Conservation (phyloP, 2,329 filamentous ascomycete species). For the Harringtonia lauricola region DNA sequence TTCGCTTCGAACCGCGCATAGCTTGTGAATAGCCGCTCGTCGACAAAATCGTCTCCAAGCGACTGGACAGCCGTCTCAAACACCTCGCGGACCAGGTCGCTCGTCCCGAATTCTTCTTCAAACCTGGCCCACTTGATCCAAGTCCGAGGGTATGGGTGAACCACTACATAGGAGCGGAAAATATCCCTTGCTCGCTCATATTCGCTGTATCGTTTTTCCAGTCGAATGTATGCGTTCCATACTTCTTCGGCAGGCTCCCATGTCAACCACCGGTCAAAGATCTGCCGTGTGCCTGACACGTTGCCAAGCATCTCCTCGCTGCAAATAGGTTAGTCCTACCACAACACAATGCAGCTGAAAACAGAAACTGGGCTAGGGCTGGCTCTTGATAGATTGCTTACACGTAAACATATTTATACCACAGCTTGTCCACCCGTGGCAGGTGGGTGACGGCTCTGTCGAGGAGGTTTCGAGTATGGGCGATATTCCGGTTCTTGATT, state of each 20-base stretch:
- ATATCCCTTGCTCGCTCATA: conserved; percentile 83
- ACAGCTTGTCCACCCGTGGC: conserved; percentile 87
- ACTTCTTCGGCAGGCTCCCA: conserved; percentile 96
- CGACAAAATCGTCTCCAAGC: conserved; percentile 87
- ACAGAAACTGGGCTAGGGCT: not conserved
- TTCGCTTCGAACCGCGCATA: conserved; percentile 94
- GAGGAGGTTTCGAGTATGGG: conserved; percentile 87
- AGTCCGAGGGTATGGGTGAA: conserved; percentile 88
- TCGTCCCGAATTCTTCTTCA: conserved; percentile 90
- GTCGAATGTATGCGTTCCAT: conserved; percentile 92
- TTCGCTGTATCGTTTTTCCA: conserved; percentile 92
- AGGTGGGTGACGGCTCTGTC: conserved; percentile 90
- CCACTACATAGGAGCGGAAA: conserved; percentile 79
- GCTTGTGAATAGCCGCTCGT: conserved; percentile 89
- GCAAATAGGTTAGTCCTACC: conserved; percentile 46
- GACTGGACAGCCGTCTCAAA: conserved; percentile 82
- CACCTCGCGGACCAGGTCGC: conserved; percentile 82
- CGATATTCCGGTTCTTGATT: conserved; percentile 93
- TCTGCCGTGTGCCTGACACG: conserved; percentile 79
- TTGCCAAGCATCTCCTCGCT: conserved; percentile 92
- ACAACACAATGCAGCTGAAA: not conserved
- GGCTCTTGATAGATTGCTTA: conserved; percentile 2
- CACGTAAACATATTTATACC: conserved; percentile 83
- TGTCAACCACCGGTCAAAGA: conserved; percentile 96
- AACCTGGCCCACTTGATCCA: conserved; percentile 99